Percentiles rank a stretch among this genome's conserved stretches.
These are phyloP conservation scores for Erythrobasidium yunnanense DNA, from an alignment of 768 basidiomycete species.

Conservation along the genomic window DNA sequence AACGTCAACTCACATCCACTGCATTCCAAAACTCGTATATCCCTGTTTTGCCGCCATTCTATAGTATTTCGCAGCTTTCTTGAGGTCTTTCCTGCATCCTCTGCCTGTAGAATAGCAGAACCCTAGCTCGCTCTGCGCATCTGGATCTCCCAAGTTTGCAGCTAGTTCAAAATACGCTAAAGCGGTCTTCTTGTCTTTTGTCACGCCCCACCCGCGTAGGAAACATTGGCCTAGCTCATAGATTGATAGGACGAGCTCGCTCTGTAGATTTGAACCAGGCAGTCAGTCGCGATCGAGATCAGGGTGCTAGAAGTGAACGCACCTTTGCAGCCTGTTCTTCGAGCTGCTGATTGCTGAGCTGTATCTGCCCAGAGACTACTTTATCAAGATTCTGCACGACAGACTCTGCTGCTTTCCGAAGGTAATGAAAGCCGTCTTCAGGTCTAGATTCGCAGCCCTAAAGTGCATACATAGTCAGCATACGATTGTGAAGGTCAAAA, in stretches of 20 bases:
- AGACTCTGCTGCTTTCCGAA: constrained; percentile 66
- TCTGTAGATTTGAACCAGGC: constrained; percentile 42
- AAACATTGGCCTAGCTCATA: constrained; percentile 90
- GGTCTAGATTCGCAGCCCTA: constrained; percentile 54
- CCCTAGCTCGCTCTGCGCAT: constrained; percentile 74
- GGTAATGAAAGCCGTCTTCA: constrained; percentile 66
- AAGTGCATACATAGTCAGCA: background rate
- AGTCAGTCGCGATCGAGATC: background rate
- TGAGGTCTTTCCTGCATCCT: constrained; percentile 78
- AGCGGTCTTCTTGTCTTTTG: constrained; percentile 73
- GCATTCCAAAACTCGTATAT: constrained; percentile 13
- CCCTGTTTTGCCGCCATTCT: constrained; percentile 55
- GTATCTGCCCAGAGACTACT: constrained; percentile 46
- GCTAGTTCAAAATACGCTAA: constrained; percentile 63
- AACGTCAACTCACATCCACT: constrained; percentile 22
- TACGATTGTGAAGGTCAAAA: background rate
- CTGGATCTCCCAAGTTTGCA: constrained; percentile 69
- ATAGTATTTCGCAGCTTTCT: constrained; percentile 80
- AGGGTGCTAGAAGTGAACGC: background rate
- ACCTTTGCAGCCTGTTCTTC: constrained; percentile 54
- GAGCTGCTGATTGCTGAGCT: constrained; percentile 36
- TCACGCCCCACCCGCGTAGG: constrained; percentile 81
- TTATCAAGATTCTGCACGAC: constrained; percentile 67
- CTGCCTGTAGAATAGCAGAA: constrained; percentile 77
- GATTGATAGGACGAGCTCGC: constrained; percentile 73